Percentiles rank a stretch among this genome's conserved stretches.
Conservation (phyloP, 2,329 filamentous ascomycete genomes). For the Chaetomium strumarium region DNA sequence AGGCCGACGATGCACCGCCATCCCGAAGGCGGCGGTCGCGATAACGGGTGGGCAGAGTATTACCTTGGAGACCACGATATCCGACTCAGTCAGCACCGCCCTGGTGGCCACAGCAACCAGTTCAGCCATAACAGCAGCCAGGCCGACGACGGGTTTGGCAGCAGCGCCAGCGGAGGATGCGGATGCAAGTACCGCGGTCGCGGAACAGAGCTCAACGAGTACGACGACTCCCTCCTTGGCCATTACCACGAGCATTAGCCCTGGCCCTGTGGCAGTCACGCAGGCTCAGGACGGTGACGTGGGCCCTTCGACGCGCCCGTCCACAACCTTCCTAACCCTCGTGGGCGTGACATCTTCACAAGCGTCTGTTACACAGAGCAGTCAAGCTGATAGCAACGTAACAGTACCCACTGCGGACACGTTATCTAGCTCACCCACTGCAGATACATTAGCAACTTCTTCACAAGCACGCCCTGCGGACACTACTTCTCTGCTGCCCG, state of each 20-base stretch:
- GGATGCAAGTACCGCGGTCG: conserved; percentile 15
- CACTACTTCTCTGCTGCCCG: conserved; percentile 10
- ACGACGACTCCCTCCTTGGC: conserved; percentile 32
- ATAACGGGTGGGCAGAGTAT: conserved; percentile 14
- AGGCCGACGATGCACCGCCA: conserved; percentile 49
- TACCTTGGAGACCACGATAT: conserved; percentile 18
- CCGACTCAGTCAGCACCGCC: conserved; percentile 2
- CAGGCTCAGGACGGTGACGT: conserved; percentile 19
- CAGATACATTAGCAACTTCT: conserved; percentile 13
- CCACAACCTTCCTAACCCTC: conserved; percentile 17
- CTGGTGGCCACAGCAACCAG: conserved; percentile 16
- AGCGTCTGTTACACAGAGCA: conserved; percentile 28
- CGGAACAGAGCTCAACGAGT: conserved; percentile 29
- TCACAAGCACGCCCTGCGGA: conserved; percentile 12
- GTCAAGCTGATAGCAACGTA: conserved; percentile 34
- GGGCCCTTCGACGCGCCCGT: neutral
- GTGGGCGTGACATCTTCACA: conserved; percentile 13
- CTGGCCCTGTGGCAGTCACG: conserved; percentile 14
- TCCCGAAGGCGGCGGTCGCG: conserved; percentile 35
- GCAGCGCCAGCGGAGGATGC: conserved; percentile 13
- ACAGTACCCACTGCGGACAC: conserved; percentile 24
- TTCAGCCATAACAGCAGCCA: conserved; percentile 3
- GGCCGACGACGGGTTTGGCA: conserved; percentile 16
- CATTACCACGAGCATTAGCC: conserved; percentile 15
- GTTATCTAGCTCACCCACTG: conserved; percentile 17